Base-by-base conservation (phyloP, 305 asterid genomes). In the Withania somnifera region DNA sequence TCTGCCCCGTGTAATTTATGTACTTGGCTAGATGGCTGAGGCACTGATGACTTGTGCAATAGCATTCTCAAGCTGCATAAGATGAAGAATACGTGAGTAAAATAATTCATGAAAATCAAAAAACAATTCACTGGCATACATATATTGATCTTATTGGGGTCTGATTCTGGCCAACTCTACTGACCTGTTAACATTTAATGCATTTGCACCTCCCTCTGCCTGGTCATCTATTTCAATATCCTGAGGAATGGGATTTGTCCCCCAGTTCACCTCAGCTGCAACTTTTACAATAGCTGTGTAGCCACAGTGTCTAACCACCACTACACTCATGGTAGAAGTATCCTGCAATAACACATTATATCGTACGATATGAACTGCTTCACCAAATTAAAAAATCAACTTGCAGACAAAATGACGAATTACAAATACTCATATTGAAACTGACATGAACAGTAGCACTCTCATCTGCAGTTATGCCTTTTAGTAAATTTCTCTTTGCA, bases 381-480 rank as follows among this genome's bases (percentile, higher is more conserved):
- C 42, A 83, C 45, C 36, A 40, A 78, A 78, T 71, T 24, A 68
- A 80, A 53, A 79, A 45, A 36, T 45, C 36, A 26, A 19, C 76
- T n/a, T 32, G 30, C 57, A 22, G 61, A 73, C 58, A 14, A n/a
- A 28, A 10, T 11, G 61, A 30, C 34, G 11, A 78, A 82, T 78
- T 8, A 22, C 9, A 47, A 78, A 40, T 5, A 56, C 34, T 11
- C 56, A 3, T 51, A 11, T 58, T 45, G n/a, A 38, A 80, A 87
- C 89, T 84, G 30, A 94, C 98, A 92, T 94, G 98, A 67, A 91
- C 96, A 19, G 97, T 90, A 15, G 97, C 97, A 85, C 92, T 94
- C 89, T 92, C 98, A 84, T 94, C 98, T 73, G 97, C 98, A 86
- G 97, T 94, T 79, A 94, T 89, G 88, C 98, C 98, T 86, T 94